phyloP scores from a whole-genome alignment of 495 filamentous ascomycete species.

The Hypoxylon crocopeplum region DNA sequence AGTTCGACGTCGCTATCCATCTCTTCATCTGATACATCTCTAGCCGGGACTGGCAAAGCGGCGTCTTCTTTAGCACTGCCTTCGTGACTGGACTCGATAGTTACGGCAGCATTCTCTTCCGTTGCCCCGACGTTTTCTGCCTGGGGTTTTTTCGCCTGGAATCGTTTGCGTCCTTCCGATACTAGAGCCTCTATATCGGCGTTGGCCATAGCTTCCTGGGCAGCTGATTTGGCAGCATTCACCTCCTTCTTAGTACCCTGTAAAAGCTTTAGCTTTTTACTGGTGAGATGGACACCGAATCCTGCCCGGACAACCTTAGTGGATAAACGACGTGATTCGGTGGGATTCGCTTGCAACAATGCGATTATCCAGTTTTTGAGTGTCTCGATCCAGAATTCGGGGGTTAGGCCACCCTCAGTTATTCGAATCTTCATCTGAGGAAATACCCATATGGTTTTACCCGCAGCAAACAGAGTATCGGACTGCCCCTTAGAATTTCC shows the following conservation, averaged over 20 bases:
- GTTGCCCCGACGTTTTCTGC: neutral
- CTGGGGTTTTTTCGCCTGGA: neutral
- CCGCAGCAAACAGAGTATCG: slow-evolving; percentile 15
- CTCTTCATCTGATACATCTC: neutral
- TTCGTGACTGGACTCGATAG: neutral
- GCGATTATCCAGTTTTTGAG: slow-evolving; percentile 8
- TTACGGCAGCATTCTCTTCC: neutral
- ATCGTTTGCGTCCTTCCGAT: slow-evolving; percentile 3
- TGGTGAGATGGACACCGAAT: slow-evolving; percentile 16
- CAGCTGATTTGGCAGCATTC: neutral
- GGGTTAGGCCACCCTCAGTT: neutral
- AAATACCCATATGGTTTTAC: slow-evolving; percentile 28
- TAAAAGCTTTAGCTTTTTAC: slow-evolving; percentile 17
- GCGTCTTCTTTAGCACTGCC: neutral
- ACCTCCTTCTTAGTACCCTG: slow-evolving; percentile 13
- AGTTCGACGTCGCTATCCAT: slow-evolving; percentile 29
- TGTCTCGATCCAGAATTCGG: slow-evolving; percentile 2
- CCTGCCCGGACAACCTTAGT: slow-evolving; percentile 23
- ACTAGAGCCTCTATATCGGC: slow-evolving; percentile 11
- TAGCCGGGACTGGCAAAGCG: neutral
- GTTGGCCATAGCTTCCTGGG: slow-evolving; percentile 16
- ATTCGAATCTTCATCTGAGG: slow-evolving; percentile 6
- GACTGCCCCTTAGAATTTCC: neutral
- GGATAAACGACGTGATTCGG: slow-evolving; percentile 7
- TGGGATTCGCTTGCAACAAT: slow-evolving; percentile 23